Base-by-base conservation (phyloP, 495 filamentous ascomycete genomes). In the Aspergillus incahuasiensis region DNA sequence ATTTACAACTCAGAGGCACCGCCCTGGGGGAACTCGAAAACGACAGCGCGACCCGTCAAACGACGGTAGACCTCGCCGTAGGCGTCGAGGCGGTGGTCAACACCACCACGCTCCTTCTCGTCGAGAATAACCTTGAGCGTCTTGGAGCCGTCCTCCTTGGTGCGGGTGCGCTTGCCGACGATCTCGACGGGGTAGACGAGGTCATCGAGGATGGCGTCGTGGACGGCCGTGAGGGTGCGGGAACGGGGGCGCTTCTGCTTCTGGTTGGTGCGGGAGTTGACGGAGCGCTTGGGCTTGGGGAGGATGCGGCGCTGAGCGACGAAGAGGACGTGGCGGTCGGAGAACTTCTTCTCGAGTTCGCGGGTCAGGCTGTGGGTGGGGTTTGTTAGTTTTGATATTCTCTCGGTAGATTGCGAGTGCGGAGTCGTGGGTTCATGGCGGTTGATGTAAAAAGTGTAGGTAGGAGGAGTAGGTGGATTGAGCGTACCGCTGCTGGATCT, bases 331-430 rank as follows among this genome's bases (percentile, higher is more conserved):
- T 98, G 94, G 78, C 94, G 92, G 85, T 97, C 94, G 63, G 94
- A 96, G 89, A 98, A 98, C 83, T 97, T 98, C 90, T 98, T 97
- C 85, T 98, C 94, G 68, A 98, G 91, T 84, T 98, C 94, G 77
- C 94, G 94, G 79, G 94, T 97, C 65, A 98, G 86, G 71, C 94
- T 97, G 68, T 39, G 38, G 9, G n/a, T n/a, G n/a, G n/a, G n/a
- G 32, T 28, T 28, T 44, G 39, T 68, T 50, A 64, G 56, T 51
- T 35, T 20, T 22, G 38, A 24, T 40, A 60, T 32, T 57, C 40
- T 57, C 55, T 46, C n/a, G 35, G n/a, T n/a, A n/a, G n/a, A n/a
- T n/a, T n/a, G n/a, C n/a, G 6, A 16, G 6, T 15, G 28, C 7
- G 18, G 16, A 18, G 45, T 15, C 3, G 16, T 32, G 45, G 11